Evolutionary conservation across 2,329 filamentous ascomycete genomes (phyloP), one percentile per base, ranked within the genome.

Genomic region (Trichophyton mentagrophytes): DNA sequence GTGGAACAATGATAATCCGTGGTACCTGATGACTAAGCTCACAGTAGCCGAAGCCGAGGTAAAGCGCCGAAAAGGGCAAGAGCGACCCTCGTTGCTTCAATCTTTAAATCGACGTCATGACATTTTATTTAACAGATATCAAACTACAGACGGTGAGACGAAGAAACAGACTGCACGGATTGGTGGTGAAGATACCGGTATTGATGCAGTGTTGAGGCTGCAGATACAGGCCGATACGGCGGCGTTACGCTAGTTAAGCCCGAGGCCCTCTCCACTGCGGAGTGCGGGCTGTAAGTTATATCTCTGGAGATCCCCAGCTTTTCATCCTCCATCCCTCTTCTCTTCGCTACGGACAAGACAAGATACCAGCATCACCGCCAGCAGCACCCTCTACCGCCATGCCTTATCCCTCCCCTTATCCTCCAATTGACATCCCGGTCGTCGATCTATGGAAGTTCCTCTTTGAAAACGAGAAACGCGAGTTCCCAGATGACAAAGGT

Each of bases 381-480:
- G 33, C 33, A 58, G 30, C 42, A 49, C 3, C 30, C 58, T 44
- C 40, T 44, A 20, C 22, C 46, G 60, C 46, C 27, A 95, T 95
- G 90, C 86, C 88, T 63, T 80, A 85, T 68, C 77, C 82, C 55
- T 90, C 89, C 2, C 75, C 76, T 0, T 89, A 85, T 69, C 79
- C 84, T 0, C 72, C 78, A 6, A 68, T 93, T 42, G 77, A 85
- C 20, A 85, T 96, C 46, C 90, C 91, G 0, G 76, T 86, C 66
- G 74, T 85, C 60, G 90, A 95, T 71, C 70, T 95, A 57, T 96
- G 89, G 88, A 80, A 80, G 0, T 85, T 90, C 61, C 76, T 95
- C 53, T 90, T 95, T 68, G 85, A 90, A 66, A 78, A 81, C 61
- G 84, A 82, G 65, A 78, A 86, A 65, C 83, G 76, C 65, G 73